A percentile compares a stretch with the other conserved stretches of the same genome.
These are phyloP conservation scores for Colletotrichum tropicicola DNA, from an alignment of 2,329 filamentous ascomycete species.

Conservation along the genomic window DNA sequence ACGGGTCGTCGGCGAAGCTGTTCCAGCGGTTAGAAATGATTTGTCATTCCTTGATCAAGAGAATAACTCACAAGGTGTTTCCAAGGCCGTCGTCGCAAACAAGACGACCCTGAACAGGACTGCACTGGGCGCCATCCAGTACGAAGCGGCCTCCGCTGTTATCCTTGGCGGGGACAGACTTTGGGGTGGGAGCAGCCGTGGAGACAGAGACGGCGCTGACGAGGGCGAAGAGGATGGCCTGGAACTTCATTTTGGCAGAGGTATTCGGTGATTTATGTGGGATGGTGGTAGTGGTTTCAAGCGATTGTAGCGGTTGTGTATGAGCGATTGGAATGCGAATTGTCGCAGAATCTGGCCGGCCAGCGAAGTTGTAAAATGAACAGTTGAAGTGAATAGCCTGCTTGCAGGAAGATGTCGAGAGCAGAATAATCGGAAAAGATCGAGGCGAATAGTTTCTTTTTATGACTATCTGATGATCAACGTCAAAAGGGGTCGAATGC, in stretches of 20 bases:
- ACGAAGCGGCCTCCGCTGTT: constrained; percentile 6
- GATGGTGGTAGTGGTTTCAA: background rate
- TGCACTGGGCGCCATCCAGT: constrained; percentile 16
- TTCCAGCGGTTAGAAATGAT: background rate
- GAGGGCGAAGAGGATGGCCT: background rate
- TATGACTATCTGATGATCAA: background rate
- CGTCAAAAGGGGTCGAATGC: background rate
- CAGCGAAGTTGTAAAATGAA: background rate
- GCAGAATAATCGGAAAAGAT: background rate
- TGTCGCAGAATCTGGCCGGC: constrained; percentile 3
- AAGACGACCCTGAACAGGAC: constrained; percentile 15
- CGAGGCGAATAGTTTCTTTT: background rate
- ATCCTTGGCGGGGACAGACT: constrained; percentile 12
- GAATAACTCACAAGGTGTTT: constrained; percentile 8
- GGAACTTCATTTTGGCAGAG: constrained; percentile 3
- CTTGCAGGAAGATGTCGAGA: background rate
- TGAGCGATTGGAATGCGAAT: background rate
- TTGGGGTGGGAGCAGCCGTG: background rate
- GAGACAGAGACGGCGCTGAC: background rate
- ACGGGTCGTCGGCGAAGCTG: constrained; percentile 22
- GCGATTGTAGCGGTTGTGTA: background rate
- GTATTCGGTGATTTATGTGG: background rate
- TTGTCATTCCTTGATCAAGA: background rate
- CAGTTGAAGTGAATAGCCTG: background rate
- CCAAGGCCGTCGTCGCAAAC: constrained; percentile 19